Evolutionary conservation across 768 basidiomycete genomes (phyloP).

Genomic region (Collybia sordida): DNA sequence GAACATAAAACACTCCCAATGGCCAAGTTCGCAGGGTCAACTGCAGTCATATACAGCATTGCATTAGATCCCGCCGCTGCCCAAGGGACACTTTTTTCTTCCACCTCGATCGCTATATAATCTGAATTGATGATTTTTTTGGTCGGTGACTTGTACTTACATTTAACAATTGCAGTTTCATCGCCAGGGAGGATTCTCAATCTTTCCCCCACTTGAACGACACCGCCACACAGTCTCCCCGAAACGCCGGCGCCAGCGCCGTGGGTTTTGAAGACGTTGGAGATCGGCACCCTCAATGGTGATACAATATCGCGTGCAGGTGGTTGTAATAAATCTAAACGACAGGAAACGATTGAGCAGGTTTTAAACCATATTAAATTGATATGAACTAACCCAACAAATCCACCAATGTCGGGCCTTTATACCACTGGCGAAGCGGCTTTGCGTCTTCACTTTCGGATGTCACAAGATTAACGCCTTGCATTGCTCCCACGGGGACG

Average conservation of each 20-base stretch:
- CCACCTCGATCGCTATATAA: constrained; percentile 76
- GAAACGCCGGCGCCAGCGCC: constrained; percentile 75
- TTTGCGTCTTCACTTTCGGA: constrained; percentile 45
- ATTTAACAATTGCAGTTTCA: constrained; percentile 78
- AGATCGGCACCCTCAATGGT: constrained; percentile 84
- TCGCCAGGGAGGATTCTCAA: constrained; percentile 90
- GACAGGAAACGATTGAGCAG: too few species aligned
- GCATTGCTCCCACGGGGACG: constrained; percentile 87
- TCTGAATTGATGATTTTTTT: background rate
- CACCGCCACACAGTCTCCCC: constrained; percentile 83
- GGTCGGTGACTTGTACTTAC: constrained; percentile 29
- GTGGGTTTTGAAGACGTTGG: constrained; percentile 93
- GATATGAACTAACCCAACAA: constrained; percentile 57
- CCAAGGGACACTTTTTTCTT: constrained; percentile 78
- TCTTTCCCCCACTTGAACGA: constrained; percentile 90
- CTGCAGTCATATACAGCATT: constrained; percentile 77
- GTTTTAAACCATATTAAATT: too few species aligned
- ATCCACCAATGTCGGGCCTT: constrained; percentile 81
- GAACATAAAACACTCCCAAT: constrained; percentile 92
- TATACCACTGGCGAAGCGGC: constrained; percentile 72
- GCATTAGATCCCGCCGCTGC: constrained; percentile 89
- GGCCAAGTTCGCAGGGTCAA: constrained; percentile 84
- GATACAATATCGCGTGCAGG: constrained; percentile 74
- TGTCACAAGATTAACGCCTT: constrained; percentile 78
- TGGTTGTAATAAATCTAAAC: constrained; percentile 74